Evolutionary conservation across 768 basidiomycete species (phyloP), one percentile per base, ranked within the genome.

Genomic region (Punctularia strigosozonata): DNA sequence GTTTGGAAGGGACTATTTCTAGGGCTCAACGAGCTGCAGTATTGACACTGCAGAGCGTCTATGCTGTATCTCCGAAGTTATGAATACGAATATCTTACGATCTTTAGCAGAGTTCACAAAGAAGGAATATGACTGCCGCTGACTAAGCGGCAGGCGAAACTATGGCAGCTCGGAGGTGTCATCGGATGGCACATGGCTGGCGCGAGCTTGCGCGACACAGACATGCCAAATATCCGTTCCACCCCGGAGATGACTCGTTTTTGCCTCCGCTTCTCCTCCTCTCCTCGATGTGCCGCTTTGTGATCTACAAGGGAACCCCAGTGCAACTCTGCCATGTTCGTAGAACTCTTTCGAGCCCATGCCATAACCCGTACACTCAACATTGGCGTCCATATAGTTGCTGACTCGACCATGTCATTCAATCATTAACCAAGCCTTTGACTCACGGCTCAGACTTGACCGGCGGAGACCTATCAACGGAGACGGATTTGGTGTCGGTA

Each of bases 381-480:
- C 5, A 18, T 10, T 38, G 13, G 34, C 36, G 12, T n/a, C 8
- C 32, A 4, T 41, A 15, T 47, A 88, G 74, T 74, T 97, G n/a
- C 69, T 97, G 49, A 98, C 92, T 31, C 72, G 86, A 35, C 94
- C 94, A 37, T 80, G 81, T 43, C 94, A 97, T 62, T 89, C 86
- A 3, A 95, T 97, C 62, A 95, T 92, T 57, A 94, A 94, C 57
- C 90, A 95, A 62, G 90, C 94, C 1, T 92, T 90, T 51, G 94
- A 97, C 61, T 92, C 89, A 17, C 73, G 92, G 6, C 67, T 99
- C 23, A 75, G 94, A 15, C 57, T 89, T 38, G 87, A 90, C 52
- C 69, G 64, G 46, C 68, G 87, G 40, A 61, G 86, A 44, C 88
- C 87, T n/a, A 88, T 90, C 60, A 90, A 90, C 47, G 87, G 88